Evolutionary conservation across 495 filamentous ascomycete species (phyloP).

Genomic region (Penicillium angulare): DNA sequence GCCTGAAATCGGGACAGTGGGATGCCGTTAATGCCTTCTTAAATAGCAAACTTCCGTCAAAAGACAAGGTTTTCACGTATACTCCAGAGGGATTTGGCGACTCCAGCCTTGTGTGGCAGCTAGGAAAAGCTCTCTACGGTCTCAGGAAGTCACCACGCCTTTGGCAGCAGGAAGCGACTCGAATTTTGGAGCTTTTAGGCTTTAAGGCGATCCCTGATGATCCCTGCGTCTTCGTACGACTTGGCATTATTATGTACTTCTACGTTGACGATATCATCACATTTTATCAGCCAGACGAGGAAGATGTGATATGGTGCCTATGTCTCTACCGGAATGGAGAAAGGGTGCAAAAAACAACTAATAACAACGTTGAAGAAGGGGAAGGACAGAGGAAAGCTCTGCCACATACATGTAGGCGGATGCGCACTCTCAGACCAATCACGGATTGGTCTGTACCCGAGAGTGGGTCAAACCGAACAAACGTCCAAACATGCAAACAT

Average conservation of each 20-base stretch:
- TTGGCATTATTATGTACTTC: constrained; percentile 4
- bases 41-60: constrained; percentile 3
- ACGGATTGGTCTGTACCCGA: no score
- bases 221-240: constrained; percentile 17
- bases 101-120: background rate
- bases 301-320: constrained; percentile 2
- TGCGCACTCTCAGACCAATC: no score
- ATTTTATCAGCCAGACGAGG: constrained; percentile 5
- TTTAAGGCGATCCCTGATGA: constrained; percentile 14
- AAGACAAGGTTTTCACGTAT: background rate
- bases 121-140: constrained; percentile 20
- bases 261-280: background rate
- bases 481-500: no score
- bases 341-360: no score
- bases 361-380: no score
- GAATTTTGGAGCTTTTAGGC: constrained; percentile 12
- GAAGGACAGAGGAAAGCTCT: no score
- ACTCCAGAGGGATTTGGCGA: constrained; percentile 3
- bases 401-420: no score
- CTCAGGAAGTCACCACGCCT: constrained; percentile 19
- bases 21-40: constrained; percentile 11
- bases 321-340: no score
- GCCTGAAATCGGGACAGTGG: background rate
- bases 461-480: no score
- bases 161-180: constrained; percentile 21